phyloP scores from a whole-genome alignment of 345 rosid genomes.

The Salix caprea region DNA sequence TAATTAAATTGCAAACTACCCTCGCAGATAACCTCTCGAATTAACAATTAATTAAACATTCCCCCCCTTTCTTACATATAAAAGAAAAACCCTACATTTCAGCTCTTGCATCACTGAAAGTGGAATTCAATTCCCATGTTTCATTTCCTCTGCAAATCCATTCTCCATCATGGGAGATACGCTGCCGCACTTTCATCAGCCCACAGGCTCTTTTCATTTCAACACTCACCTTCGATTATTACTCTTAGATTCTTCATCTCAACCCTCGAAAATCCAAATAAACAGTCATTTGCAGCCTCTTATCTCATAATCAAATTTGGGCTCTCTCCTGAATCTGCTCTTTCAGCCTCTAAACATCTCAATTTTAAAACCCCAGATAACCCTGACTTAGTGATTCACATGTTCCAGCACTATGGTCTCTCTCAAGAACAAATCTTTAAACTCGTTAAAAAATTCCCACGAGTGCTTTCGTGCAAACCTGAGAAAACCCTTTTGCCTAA shows the following conservation, averaged over 20 bases:
- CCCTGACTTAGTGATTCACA: background rate
- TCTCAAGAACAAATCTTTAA: background rate
- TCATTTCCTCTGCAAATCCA: too few species aligned
- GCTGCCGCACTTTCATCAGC: background rate
- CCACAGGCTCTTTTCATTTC: background rate
- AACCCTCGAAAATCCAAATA: background rate
- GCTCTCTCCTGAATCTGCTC: conserved; percentile 10
- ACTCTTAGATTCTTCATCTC: background rate
- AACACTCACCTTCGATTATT: too few species aligned
- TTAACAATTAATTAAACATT: too few species aligned
- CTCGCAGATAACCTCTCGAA: too few species aligned
- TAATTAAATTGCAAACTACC: too few species aligned
- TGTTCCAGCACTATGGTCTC: conserved; percentile 1
- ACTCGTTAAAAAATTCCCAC: background rate
- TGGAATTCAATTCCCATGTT: too few species aligned
- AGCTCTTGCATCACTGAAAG: too few species aligned
- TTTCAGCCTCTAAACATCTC: background rate
- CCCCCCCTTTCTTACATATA: too few species aligned
- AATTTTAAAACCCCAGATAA: background rate
- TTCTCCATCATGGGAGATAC: too few species aligned
- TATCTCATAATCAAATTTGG: conserved; percentile 9
- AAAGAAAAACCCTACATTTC: too few species aligned
- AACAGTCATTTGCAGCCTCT: conserved; percentile 1
- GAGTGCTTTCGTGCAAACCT: background rate
- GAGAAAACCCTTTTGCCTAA: conserved; percentile 3